Base-by-base conservation (phyloP, 768 basidiomycete genomes). In the Phanerodontia chrysosporium region DNA sequence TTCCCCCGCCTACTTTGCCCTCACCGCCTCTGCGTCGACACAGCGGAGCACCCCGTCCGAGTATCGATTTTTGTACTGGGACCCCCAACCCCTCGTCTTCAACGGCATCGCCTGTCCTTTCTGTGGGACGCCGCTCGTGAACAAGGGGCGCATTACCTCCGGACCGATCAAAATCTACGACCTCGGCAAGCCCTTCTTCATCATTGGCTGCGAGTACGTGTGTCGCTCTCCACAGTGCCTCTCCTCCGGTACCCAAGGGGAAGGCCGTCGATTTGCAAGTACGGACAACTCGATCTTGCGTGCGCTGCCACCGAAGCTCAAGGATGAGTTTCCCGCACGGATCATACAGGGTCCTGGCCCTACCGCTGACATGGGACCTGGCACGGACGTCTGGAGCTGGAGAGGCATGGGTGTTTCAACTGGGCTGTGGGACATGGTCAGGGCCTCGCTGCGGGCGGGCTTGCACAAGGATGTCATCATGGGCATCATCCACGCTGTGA, bases 11-110 rank as follows among this genome's bases (percentile, higher is more conserved):
- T 92, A 90, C 66, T 89, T 90, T 63, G 83, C 85, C 0, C 76
- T 90, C 39, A 90, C 89, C 10, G 87, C 87, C 25, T 89, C 88
- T 1, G 80, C 87, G 0, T 83, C 84, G 10, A 82, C 80, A 7
- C 77, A 85, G 12, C 84, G 88, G 39, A 53, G 52, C 52, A 87
- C 83, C 0, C 84, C 86, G 1, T 85, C 86, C 6, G 84, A 89
- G 55, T 86, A 91, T 62, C 83, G 82, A 3, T 92, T 92, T 72
- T 74, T 92, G n/a, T 92, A 89, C 64, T 92, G 90, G 90, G 90
- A 92, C 61, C 90, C 90, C 0, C 84, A 86, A 51, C 87, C 90
- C 0, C 82, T 92, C 49, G 83, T 90, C 9, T 89, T 92, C 75
- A 89, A 91, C 60, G 90, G 90, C 3, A 87, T 92, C 45, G 77